Evolutionary conservation across 345 rosid genomes (phyloP), one percentile per base, ranked within the genome.

Genomic region (Brassica cretica): DNA sequence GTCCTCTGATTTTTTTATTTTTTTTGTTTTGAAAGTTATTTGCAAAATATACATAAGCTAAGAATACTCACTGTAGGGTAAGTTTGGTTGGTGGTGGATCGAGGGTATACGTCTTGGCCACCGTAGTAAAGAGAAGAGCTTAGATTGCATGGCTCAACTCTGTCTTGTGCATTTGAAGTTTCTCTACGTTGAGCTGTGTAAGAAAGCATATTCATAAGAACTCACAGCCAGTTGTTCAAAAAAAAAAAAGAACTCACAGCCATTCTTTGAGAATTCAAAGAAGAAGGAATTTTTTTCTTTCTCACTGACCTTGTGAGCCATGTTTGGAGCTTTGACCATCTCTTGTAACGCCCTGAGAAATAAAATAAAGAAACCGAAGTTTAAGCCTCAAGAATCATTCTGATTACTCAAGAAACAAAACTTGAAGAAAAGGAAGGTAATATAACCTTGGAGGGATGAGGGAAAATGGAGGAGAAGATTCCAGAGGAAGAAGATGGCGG

Each of bases 81-180:
- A 58, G 91, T 80, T 68, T 83, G 86, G 74, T 53, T 78, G 68
- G 63, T 86, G 18, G 89, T 78, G 73, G 87, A 51, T 59, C 65
- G 83, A 71, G 91, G 84, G 75, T 88, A 92, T 44, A 87, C 84
- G 72, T 94, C 97, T 86, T 86, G 98, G 15, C 97, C 97, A 73
- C 98, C 97, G 51, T 92, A 91, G 89, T 92, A 92, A 65, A 94
- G 86, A 46, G 97, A 91, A 78, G 98, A 94, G 81, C 97, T 92
- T 76, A 94, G 84, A 82, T 90, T 89, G 77, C 97, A 94, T 30
- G 97, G 79, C 7, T 79, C 82, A 63, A 44, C 78, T 55, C 67
- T 69, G 61, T 74, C 75, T 37, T 69, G 78, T 1, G 2, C 29
- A 37, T 18, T 82, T 21, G 78, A 85, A 63, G 71, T 81, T 73